These are phyloP conservation scores for Lagerstroemia speciosa DNA, from an alignment of 345 rosid genomes.

Conservation along the genomic window DNA sequence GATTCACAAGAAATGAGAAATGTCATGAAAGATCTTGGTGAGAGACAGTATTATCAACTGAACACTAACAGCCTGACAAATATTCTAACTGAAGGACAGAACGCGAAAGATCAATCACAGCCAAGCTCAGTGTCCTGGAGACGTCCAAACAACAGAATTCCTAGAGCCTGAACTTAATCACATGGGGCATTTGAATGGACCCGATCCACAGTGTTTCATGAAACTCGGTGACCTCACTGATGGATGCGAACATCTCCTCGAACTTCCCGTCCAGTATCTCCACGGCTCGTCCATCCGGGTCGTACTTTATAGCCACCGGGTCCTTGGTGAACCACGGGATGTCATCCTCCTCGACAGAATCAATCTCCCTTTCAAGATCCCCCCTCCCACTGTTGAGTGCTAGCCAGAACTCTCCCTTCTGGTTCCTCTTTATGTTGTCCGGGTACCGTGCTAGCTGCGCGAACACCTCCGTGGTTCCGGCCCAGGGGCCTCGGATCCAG, in stretches of 20 bases:
- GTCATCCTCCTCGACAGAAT: neutral
- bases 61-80: neutral
- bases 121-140: no score
- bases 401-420: conserved; percentile 55
- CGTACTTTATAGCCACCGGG: conserved; percentile 30
- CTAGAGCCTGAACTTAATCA: conserved; percentile 14
- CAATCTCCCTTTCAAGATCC: neutral
- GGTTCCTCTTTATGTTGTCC: conserved; percentile 32
- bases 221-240: conserved; percentile 34
- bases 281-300: conserved; percentile 20
- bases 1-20: neutral
- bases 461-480: conserved; percentile 8
- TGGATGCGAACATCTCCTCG: conserved; percentile 19
- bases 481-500: conserved; percentile 4
- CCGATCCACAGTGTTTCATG: conserved; percentile 29
- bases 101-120: neutral
- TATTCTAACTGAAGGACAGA: neutral
- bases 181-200: conserved; percentile 26
- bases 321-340: conserved; percentile 14
- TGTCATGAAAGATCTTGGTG: neutral
- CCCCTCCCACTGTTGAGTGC: conserved; percentile 40
- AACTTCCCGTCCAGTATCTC: conserved; percentile 22
- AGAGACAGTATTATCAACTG: neutral
- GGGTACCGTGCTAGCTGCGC: conserved; percentile 22
- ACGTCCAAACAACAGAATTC: neutral